These are phyloP conservation scores for Trichoderma sp. DNA, from an alignment of 2,329 filamentous ascomycete species.

Conservation along the genomic window DNA sequence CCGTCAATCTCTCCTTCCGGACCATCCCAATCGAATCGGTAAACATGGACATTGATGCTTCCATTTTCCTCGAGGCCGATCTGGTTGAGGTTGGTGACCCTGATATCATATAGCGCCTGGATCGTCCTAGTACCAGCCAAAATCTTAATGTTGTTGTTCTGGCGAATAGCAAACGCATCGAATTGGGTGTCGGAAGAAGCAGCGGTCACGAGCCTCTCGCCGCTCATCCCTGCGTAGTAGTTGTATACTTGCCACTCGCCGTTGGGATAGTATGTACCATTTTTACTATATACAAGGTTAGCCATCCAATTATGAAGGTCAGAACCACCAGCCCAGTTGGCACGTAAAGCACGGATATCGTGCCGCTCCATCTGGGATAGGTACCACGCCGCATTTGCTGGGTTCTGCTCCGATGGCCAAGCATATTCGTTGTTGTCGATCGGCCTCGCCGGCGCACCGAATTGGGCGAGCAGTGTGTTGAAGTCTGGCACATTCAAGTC, in stretches of 20 bases:
- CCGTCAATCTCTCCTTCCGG: not conserved
- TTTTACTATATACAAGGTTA: not conserved
- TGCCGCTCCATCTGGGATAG: not conserved
- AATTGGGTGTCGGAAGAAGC: not conserved
- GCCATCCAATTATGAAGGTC: not conserved
- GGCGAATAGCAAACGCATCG: not conserved
- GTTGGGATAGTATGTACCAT: not conserved
- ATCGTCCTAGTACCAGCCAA: not conserved
- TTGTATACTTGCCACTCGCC: not conserved
- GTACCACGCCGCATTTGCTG: not conserved
- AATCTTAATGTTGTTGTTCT: not conserved
- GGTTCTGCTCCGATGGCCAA: not conserved
- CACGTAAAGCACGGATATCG: not conserved
- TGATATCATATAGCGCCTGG: not conserved
- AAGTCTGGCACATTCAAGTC: not conserved
- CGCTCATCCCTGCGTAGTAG: not conserved
- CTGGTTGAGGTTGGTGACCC: not conserved
- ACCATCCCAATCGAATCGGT: not conserved
- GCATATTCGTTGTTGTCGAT: not conserved
- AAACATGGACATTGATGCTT: not conserved
- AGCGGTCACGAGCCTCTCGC: not conserved
- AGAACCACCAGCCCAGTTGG: not conserved
- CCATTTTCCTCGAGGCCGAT: not conserved
- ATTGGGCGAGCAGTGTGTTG: not conserved
- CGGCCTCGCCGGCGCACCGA: not conserved